These are phyloP conservation scores for Dothideomycetidae sp. DNA, from an alignment of 2,329 filamentous ascomycete genomes.

Conservation along the genomic window DNA sequence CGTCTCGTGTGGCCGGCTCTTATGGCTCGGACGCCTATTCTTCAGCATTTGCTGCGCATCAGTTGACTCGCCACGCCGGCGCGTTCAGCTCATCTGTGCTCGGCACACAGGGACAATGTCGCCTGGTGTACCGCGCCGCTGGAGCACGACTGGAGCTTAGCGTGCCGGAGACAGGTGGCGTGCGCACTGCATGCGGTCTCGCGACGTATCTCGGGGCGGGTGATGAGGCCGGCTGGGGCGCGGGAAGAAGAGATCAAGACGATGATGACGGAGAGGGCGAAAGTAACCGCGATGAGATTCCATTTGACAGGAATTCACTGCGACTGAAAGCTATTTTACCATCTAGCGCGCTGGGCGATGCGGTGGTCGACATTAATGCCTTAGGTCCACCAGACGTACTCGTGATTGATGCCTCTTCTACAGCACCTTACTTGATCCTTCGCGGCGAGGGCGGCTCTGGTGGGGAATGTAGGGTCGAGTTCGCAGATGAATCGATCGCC, in stretches of 20 bases:
- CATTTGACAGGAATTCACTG: constrained; percentile 67
- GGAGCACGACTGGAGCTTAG: constrained; percentile 86
- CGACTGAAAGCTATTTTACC: constrained; percentile 93
- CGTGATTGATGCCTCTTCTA: constrained; percentile 2
- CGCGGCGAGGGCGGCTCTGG: constrained; percentile 6
- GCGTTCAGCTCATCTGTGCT: constrained; percentile 74
- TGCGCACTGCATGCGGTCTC: constrained; percentile 80
- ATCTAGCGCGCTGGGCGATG: constrained; percentile 56
- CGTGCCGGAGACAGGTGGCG: constrained; percentile 75
- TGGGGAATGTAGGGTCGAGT: constrained; percentile 37
- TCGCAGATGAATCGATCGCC: constrained; percentile 19
- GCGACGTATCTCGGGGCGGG: constrained; percentile 52
- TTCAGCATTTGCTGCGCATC: constrained; percentile 24
- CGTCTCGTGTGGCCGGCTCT: neutral
- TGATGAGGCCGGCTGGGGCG: neutral
- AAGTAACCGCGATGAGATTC: constrained; percentile 55
- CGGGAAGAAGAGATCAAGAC: neutral
- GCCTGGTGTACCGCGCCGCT: constrained; percentile 58
- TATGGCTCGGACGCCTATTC: constrained; percentile 14
- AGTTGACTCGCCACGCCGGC: constrained; percentile 28
- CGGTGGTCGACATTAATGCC: constrained; percentile 18
- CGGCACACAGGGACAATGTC: constrained; percentile 74
- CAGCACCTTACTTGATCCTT: constrained; percentile 3
- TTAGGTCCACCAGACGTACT: constrained; percentile 8
- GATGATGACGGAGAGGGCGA: constrained; percentile 13